These are phyloP conservation scores for Naganishia randhawae DNA, from an alignment of 768 basidiomycete genomes.

Conservation along the genomic window DNA sequence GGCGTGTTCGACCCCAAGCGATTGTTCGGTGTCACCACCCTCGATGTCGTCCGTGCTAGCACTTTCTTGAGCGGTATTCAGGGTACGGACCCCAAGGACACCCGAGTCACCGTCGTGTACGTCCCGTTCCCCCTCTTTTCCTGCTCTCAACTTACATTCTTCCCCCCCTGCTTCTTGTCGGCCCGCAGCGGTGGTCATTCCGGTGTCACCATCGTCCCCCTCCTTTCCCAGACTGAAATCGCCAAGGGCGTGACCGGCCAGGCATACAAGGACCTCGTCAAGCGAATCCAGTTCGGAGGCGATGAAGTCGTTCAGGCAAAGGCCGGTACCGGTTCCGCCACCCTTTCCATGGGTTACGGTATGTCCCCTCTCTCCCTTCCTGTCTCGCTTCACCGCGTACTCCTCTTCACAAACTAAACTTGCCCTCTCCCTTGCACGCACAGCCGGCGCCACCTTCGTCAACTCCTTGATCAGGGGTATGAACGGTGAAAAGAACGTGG, in stretches of 20 bases:
- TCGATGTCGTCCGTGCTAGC: slow-evolving; percentile 93
- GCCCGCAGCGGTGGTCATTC: slow-evolving; percentile 74
- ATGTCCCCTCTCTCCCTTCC: slow-evolving; percentile 19
- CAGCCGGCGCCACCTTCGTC: slow-evolving; percentile 81
- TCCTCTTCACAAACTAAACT: background rate
- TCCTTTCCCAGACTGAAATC: slow-evolving; percentile 76
- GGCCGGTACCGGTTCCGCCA: slow-evolving; percentile 72
- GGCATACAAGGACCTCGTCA: slow-evolving; percentile 64
- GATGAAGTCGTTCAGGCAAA: slow-evolving; percentile 98
- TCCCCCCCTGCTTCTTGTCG: background rate
- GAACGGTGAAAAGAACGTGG: slow-evolving; percentile 80
- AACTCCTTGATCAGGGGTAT: slow-evolving; percentile 74
- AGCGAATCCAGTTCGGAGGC: slow-evolving; percentile 95
- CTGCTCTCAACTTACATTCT: background rate
- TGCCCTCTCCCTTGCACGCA: background rate
- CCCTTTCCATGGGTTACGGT: slow-evolving; percentile 70
- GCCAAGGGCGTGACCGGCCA: slow-evolving; percentile 49
- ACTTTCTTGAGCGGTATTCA: slow-evolving; percentile 82
- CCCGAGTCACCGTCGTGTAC: slow-evolving; percentile 70
- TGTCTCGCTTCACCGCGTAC: background rate
- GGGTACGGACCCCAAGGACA: slow-evolving; percentile 59
- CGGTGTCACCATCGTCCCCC: slow-evolving; percentile 93
- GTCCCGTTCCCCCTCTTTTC: background rate
- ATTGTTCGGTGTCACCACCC: slow-evolving; percentile 94
- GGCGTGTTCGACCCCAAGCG: slow-evolving; percentile 85